Conservation (phyloP, 2,329 filamentous ascomycete species). For the Cladosporium sp. region DNA sequence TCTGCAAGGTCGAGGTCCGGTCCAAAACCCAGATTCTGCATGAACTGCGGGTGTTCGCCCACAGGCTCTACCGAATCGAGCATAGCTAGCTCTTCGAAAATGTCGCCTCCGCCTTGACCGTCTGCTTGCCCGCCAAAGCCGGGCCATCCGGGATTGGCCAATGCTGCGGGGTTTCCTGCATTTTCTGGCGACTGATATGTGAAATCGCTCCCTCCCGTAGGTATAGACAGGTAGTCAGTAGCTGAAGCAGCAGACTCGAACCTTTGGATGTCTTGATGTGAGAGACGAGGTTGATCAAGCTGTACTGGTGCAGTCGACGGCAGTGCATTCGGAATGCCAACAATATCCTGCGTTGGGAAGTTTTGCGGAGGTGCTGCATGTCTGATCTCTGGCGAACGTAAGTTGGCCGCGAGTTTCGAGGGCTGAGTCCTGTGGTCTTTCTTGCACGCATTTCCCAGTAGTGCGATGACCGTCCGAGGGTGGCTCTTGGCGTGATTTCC, state of each 20-base stretch:
- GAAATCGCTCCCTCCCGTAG: conserved; percentile 10
- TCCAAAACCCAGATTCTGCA: conserved; percentile 63
- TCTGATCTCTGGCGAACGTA: conserved; percentile 6
- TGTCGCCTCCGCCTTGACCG: conserved; percentile 28
- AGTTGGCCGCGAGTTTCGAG: conserved; percentile 25
- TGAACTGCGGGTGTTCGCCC: conserved; percentile 58
- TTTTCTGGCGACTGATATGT: background rate
- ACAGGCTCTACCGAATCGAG: conserved; percentile 50
- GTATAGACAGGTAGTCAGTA: conserved; percentile 10
- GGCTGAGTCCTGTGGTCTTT: conserved; percentile 17
- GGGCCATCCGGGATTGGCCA: conserved; percentile 3
- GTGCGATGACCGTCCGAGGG: conserved; percentile 10
- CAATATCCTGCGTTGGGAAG: conserved; percentile 2
- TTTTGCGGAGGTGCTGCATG: background rate
- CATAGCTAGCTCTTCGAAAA: conserved; percentile 56
- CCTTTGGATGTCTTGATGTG: conserved; percentile 4
- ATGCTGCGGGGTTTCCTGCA: background rate
- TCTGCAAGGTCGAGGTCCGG: conserved; percentile 58
- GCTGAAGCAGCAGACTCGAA: background rate
- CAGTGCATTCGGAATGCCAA: background rate
- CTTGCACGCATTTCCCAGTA: conserved; percentile 20
- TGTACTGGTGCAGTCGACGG: background rate
- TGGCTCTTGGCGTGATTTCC: conserved; percentile 1
- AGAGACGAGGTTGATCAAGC: background rate
- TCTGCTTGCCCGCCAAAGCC: background rate